Base-by-base conservation (phyloP, 805 yeast genomes). In the Lipomyces spencermartinsiae region DNA sequence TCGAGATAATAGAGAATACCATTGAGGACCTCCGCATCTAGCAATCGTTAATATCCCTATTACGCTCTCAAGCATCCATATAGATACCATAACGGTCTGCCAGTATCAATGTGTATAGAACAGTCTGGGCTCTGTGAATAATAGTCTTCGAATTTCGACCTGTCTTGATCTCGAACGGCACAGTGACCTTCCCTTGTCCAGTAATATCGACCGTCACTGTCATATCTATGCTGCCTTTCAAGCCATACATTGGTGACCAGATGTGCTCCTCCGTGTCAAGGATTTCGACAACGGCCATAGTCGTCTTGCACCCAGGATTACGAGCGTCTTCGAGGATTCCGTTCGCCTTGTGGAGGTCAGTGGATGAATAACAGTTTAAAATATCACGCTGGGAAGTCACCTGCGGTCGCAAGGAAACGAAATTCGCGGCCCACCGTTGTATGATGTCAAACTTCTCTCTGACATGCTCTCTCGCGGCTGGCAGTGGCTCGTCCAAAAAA, bases 91-190 rank as follows among this genome's bases (percentile, higher is more conserved):
- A 94, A 33, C 96, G 80, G 70, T 95, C 98, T 59, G 87, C 86
- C 73, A 92, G 83, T 65, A 95, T 79, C 16, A 94, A 78, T 0
- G 97, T 87, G 75, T 95, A 95, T 6, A 95, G 80, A 0, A 93
- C 84, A 0, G 95, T 89, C 77, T 95, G 99, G 0, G 97, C 97
- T 61, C 90, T 87, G 77, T 95, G 97, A 2, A 89, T 78, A 4
- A 89, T 77, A 51, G 87, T 82, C 59, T 85, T 86, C 39, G 83
- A 78, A 16, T 61, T 59, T 62, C 81, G 82, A 0, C 98, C 97
- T 0, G 98, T 92, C 76, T 95, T 95, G 66, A 95, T 87, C 76
- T 95, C 99, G 80, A 95, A 81, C 0, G 98, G 98, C 0, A 87
- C 84, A 74, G 5, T 75, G 69, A 4, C 81, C 81, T 57, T 34